phyloP scores from a whole-genome alignment of 2,329 filamentous ascomycete species.

The Cytospora piceicola region DNA sequence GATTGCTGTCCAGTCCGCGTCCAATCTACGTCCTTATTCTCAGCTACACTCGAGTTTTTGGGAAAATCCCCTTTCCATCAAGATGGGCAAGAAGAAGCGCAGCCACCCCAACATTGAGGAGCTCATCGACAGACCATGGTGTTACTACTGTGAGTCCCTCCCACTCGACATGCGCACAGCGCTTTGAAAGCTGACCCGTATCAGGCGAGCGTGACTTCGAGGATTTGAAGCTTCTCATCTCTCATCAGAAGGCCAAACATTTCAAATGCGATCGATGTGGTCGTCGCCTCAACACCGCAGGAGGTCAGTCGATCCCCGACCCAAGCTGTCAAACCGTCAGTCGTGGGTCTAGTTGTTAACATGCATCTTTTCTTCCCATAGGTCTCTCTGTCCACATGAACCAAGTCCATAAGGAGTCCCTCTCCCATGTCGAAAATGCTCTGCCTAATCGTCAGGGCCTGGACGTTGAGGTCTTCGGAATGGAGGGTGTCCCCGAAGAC shows the following conservation, averaged over 20 bases:
- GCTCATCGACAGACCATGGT: constrained; percentile 86
- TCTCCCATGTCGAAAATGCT: constrained; percentile 88
- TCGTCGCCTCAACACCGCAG: constrained; percentile 87
- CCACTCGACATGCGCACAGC: constrained; percentile 11
- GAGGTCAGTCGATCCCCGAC: constrained; percentile 63
- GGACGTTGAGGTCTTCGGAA: constrained; percentile 96
- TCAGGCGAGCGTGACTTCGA: constrained; percentile 92
- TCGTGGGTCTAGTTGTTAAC: constrained; percentile 17
- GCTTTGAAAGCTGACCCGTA: constrained; percentile 33
- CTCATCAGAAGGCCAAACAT: constrained; percentile 98
- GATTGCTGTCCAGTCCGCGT: background rate
- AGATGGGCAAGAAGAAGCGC: constrained; percentile 90
- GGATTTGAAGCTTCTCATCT: constrained; percentile 93
- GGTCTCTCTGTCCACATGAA: constrained; percentile 96
- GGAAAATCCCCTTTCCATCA: constrained; percentile 33
- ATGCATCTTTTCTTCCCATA: constrained; percentile 42
- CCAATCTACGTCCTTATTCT: background rate
- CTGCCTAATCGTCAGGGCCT: constrained; percentile 82
- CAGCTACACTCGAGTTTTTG: background rate
- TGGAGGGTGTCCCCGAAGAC: constrained; percentile 93
- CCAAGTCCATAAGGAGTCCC: constrained; percentile 94
- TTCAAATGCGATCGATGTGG: constrained; percentile 96
- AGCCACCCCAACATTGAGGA: constrained; percentile 86
- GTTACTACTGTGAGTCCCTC: constrained; percentile 80
- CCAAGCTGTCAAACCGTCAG: background rate